These are phyloP conservation scores for Pichia paraexigua DNA, from an alignment of 805 yeast genomes.

Conservation along the genomic window DNA sequence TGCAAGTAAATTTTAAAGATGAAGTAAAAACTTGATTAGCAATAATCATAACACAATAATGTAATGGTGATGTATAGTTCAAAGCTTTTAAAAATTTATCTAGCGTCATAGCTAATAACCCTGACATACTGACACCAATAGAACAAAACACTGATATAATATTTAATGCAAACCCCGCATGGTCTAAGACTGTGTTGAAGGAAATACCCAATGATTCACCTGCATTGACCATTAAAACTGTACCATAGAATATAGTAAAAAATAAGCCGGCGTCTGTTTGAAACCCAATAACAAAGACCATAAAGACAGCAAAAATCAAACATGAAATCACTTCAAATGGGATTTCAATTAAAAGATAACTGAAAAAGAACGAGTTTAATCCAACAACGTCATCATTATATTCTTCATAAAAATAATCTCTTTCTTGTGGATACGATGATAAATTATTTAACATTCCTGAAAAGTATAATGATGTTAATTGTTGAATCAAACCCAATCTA, in stretches of 20 bases:
- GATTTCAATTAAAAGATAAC: constrained; percentile 55
- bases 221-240: constrained; percentile 51
- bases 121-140: constrained; percentile 76
- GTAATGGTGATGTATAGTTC: constrained; percentile 72
- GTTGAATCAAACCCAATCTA: constrained; percentile 71
- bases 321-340: constrained; percentile 60
- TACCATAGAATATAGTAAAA: constrained; percentile 51
- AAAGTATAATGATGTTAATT: constrained; percentile 62
- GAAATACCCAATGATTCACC: constrained; percentile 84
- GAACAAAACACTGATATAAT: constrained; percentile 58
- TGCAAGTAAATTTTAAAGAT: constrained; percentile 45
- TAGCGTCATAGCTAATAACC: constrained; percentile 73
- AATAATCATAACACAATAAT: constrained; percentile 56
- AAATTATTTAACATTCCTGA: constrained; percentile 75
- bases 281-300: constrained; percentile 65
- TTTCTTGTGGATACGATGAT: constrained; percentile 65
- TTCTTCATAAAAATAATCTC: constrained; percentile 73
- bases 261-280: constrained; percentile 61
- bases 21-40: constrained; percentile 51
- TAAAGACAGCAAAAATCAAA: constrained; percentile 48
- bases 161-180: constrained; percentile 76
- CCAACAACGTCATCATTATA: constrained; percentile 67
- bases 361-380: constrained; percentile 49
- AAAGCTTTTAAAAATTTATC: constrained; percentile 58
- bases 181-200: constrained; percentile 63